Conservation (phyloP, 108 stramenopile species). For the Conticribra guillardii region DNA sequence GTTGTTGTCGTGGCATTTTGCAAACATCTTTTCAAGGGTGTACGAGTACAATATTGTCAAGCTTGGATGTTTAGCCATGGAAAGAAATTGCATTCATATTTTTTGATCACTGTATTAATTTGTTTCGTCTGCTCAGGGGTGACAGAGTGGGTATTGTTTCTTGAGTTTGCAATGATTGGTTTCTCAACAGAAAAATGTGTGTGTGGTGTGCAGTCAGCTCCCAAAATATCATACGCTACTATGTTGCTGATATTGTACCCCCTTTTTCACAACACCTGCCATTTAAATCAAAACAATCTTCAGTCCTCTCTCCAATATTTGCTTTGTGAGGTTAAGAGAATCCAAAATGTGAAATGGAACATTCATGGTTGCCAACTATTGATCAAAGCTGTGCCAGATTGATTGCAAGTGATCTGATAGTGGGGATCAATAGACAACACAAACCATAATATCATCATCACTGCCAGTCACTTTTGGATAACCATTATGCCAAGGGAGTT, state of each 20-base stretch:
- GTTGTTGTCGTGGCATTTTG: too few species aligned
- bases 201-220: slow-evolving; percentile 1
- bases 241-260: slow-evolving; percentile 20
- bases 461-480: neutral
- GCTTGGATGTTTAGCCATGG: neutral
- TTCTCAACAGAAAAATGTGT: neutral
- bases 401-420: neutral
- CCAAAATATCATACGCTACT: slow-evolving; percentile 11
- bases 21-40: neutral
- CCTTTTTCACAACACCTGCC: slow-evolving; percentile 5
- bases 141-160: neutral
- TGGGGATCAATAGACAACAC: neutral
- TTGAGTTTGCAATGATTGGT: neutral
- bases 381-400: neutral
- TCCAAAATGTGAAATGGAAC: too few species aligned
- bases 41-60: neutral
- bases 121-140: neutral
- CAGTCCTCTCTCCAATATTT: neutral
- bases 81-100: neutral
- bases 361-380: neutral
- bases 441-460: neutral
- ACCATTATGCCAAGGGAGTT: neutral
- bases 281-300: slow-evolving; percentile 11
- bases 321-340: neutral
- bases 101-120: neutral